Conservation (phyloP, 176 grass and related monocot genomes). For the Cenchrus purpureus region DNA sequence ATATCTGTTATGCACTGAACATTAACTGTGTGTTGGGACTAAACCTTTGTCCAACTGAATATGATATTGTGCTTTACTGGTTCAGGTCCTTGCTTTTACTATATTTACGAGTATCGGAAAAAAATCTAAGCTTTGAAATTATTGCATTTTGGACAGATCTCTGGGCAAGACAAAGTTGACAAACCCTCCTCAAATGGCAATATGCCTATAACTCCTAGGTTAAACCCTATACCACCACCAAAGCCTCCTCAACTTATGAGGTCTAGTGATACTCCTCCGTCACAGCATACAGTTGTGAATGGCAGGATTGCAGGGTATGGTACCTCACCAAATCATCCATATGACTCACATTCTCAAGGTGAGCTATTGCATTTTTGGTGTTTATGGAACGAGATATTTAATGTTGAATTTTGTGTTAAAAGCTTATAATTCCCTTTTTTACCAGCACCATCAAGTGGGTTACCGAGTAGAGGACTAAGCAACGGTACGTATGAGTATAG, state of each 20-base stretch:
- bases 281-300: conserved; percentile 43
- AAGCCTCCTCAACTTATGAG: conserved; percentile 47
- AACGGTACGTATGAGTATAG: conserved; percentile 75
- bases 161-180: conserved; percentile 73
- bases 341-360: conserved; percentile 53
- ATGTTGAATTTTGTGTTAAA: conserved; percentile 39
- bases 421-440: conserved; percentile 45
- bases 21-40: not conserved
- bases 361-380: conserved; percentile 19
- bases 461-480: conserved; percentile 54
- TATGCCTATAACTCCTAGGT: conserved; percentile 58
- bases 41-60: not conserved
- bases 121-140: conserved; percentile 30
- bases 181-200: conserved; percentile 54
- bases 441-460: conserved; percentile 65
- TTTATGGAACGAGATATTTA: conserved; percentile 13
- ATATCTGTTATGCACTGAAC: not conserved
- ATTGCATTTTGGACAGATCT: conserved; percentile 66
- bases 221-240: conserved; percentile 53
- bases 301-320: conserved; percentile 51
- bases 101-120: not conserved
- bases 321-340: conserved; percentile 49
- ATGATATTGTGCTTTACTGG: not conserved
- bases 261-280: conserved; percentile 44
- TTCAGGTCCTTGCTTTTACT: not conserved